These are phyloP conservation scores for Trichoderma reesei DNA, from an alignment of 495 filamentous ascomycete genomes.

Conservation along the genomic window DNA sequence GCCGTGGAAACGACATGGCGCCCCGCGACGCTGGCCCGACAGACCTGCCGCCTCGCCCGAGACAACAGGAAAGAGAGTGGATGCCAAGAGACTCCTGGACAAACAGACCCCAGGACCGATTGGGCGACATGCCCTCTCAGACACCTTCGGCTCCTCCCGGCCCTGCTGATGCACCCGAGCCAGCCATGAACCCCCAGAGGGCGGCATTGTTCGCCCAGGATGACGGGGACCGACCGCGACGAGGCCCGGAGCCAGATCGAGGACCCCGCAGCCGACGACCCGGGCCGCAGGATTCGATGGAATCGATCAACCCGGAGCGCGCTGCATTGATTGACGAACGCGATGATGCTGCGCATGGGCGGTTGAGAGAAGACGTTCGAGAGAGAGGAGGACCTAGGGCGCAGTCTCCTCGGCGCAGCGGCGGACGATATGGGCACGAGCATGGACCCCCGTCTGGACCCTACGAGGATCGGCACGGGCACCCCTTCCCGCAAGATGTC, in stretches of 20 bases:
- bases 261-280: conserved; percentile 14
- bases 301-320: conserved; percentile 45
- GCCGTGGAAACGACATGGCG: neutral
- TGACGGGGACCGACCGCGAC: conserved; percentile 17
- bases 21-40: neutral
- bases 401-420: conserved; percentile 41
- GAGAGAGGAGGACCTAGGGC: conserved; percentile 38
- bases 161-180: conserved; percentile 25
- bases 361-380: conserved; percentile 33
- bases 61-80: conserved; percentile 25
- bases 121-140: conserved; percentile 9
- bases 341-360: conserved; percentile 25
- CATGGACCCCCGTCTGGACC: conserved; percentile 24
- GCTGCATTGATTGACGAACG: conserved; percentile 42
- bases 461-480: conserved; percentile 36
- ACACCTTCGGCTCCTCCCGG: conserved; percentile 24
- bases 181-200: conserved; percentile 35
- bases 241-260: conserved; percentile 15
- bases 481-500: conserved; percentile 29
- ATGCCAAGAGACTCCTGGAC: conserved; percentile 20
- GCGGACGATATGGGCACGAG: conserved; percentile 30
- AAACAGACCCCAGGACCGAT: neutral
- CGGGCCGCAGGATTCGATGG: conserved; percentile 18
- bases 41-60: conserved; percentile 14
- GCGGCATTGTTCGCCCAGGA: conserved; percentile 28